Evolutionary conservation across 805 yeast species (phyloP), one percentile per base, ranked within the genome.

Genomic region (Peterozyma xylosa): DNA sequence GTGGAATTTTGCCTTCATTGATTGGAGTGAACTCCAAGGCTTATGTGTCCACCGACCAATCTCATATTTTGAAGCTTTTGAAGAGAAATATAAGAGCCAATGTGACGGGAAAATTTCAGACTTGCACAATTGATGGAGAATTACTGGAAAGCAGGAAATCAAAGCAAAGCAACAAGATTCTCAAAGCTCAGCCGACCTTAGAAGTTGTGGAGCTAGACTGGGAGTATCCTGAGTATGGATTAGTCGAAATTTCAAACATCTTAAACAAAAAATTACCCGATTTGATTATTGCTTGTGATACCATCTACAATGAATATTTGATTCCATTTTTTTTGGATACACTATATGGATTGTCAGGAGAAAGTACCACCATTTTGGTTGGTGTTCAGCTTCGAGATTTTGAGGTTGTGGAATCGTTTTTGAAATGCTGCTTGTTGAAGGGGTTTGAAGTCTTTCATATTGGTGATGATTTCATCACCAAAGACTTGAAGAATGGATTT

Each of bases 251-350:
- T 33, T 38, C 14, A 10, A 37, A 16, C 17, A 29, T 39, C 14
- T 41, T 48, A 29, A 48, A 50, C 17, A 30, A 30, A 0, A 36
- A 35, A 1, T 41, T 36, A 1, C 74, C 77, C 0, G 82, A 75
- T 47, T 59, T 68, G 37, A 62, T 82, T 5, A 53, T 82, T 9
- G 84, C 85, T 0, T 76, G 82, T 51, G 89, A 82, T 53, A 74
- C 86, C 5, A 68, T 82, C 3, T 82, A 82, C 60, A 82, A 82
- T 52, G 82, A 76, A 43, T 80, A 63, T 50, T 58, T 82, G 37
- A 68, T 80, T 3, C 72, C 71, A 0, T 69, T 60, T 45, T 70
- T 82, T 46, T 58, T 80, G 13, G 54, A 57, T 5, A 67, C 85
- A 0, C 34, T 78, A 17, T 53, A 55, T 18, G 42, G 46, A 21